These are phyloP conservation scores for Delitschia confertaspora DNA, from an alignment of 495 filamentous ascomycete species.

Conservation along the genomic window DNA sequence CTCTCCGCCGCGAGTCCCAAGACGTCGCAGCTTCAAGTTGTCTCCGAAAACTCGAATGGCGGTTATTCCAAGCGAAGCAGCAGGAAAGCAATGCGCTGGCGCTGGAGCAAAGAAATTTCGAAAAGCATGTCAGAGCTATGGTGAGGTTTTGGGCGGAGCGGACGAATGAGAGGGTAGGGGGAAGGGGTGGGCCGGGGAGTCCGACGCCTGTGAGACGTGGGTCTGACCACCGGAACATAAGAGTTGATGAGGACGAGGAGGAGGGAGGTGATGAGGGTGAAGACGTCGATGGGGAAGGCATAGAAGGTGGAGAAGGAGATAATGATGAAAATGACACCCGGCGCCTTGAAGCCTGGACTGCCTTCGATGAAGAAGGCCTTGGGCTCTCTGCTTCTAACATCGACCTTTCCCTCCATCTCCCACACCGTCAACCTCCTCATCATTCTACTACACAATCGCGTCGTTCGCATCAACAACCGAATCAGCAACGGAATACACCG, in stretches of 20 bases:
- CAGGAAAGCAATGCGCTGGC: constrained; percentile 30
- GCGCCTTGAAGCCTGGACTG: constrained; percentile 34
- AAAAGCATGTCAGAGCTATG: constrained; percentile 32
- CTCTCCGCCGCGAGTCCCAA: constrained; percentile 22
- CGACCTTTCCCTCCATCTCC: constrained; percentile 22
- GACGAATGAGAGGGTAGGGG: constrained; percentile 7
- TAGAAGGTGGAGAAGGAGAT: constrained; percentile 5
- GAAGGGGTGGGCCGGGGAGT: neutral
- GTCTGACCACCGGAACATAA: too few relatives aligned
- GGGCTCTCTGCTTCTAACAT: constrained; percentile 35
- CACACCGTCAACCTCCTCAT: constrained; percentile 3
- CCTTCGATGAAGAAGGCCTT: constrained; percentile 41
- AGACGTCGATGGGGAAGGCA: neutral
- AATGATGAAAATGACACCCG: constrained; percentile 26
- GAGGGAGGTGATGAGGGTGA: constrained; percentile 22
- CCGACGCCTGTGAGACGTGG: constrained; percentile 10
- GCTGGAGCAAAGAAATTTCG: constrained; percentile 29
- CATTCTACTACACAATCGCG: constrained; percentile 3
- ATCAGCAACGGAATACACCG: neutral
- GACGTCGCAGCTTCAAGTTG: constrained; percentile 16
- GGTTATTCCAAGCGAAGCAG: constrained; percentile 29
- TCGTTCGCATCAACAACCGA: neutral
- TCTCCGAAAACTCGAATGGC: constrained; percentile 32
- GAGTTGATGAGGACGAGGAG: constrained; percentile 4
- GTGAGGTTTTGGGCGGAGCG: constrained; percentile 34